Evolutionary conservation across 768 basidiomycete genomes (phyloP), one percentile per base, ranked within the genome.

Genomic region (Lactifluus echinatus): DNA sequence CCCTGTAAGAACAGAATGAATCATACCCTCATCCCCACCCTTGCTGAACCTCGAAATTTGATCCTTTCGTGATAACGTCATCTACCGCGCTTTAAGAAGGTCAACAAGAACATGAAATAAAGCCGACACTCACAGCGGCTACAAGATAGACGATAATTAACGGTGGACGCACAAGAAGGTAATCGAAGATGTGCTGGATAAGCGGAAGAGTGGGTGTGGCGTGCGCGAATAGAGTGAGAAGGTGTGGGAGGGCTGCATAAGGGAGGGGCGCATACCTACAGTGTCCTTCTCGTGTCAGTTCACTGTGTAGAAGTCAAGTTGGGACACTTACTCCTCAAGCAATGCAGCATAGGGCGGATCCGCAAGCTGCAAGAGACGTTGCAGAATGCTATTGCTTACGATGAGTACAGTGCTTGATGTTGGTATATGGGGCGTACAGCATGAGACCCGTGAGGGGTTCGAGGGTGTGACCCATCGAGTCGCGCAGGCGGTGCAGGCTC

Each of bases 171-270:
- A 83, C 81, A 12, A 97, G 72, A 10, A 96, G 71, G 66, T 84
- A 97, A 70, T 97, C 93, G 69, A 95, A 97, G 46, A 93, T 81
- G 61, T 93, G 87, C 67, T 95, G 93, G 26, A 93, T 87, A 37
- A 93, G 82, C 4, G 86, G 79, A n/a, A 95, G 78, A 2, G 88
- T 89, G 8, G 93, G 90, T 55, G 93, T 79, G 64, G 96, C 93
- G 68, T 97, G 93, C 11, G 93, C 84, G 72, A 97, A 93, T 29
- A 95, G 78, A 0, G 93, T 95, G 33, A 97, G 75, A 31, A 96
- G 80, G 71, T 93, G 89, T 4, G 92, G 89, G 17, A 97, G 79
- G 0, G 93, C 89, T 67, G 87, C 90, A 66, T 92, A 95, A 0
- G 93, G 93, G 1, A 94, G 75, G 0, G 88, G 89, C 0, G 88